Evolutionary conservation across 306 rosid genomes (phyloP).

Genomic region (Inga oerstediana): DNA sequence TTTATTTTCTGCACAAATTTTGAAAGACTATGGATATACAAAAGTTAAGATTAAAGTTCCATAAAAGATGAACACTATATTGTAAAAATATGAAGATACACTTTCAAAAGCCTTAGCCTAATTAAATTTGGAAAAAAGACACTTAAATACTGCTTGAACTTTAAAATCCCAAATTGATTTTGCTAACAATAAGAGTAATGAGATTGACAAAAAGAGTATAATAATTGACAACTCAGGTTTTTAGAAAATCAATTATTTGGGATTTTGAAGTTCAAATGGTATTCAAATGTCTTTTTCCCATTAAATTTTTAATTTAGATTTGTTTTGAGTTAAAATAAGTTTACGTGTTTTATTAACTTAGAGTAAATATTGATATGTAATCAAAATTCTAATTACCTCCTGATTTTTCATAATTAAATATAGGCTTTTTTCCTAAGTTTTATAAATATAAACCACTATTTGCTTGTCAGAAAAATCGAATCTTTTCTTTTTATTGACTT

Average conservation of each 20-base stretch:
- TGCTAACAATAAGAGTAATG: too few relatives aligned
- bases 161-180: too few relatives aligned
- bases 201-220: too few relatives aligned
- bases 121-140: neutral
- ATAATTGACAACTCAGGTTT: too few relatives aligned
- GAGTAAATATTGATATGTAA: neutral
- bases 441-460: neutral
- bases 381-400: neutral
- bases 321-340: neutral
- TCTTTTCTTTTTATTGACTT: neutral
- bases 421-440: neutral
- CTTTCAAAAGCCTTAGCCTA: neutral
- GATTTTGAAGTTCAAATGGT: too few relatives aligned
- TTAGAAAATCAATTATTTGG: too few relatives aligned
- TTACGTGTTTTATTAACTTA: neutral
- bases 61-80: neutral
- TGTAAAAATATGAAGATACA: neutral
- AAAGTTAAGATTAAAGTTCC: neutral
- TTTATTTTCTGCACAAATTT: neutral
- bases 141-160: too few relatives aligned
- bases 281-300: too few relatives aligned
- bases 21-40: neutral
- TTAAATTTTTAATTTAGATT: neutral
- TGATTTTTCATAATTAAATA: neutral
- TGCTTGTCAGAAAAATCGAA: neutral